phyloP scores from a whole-genome alignment of 371 early-diverging fungal species.

The Circinella minor region DNA sequence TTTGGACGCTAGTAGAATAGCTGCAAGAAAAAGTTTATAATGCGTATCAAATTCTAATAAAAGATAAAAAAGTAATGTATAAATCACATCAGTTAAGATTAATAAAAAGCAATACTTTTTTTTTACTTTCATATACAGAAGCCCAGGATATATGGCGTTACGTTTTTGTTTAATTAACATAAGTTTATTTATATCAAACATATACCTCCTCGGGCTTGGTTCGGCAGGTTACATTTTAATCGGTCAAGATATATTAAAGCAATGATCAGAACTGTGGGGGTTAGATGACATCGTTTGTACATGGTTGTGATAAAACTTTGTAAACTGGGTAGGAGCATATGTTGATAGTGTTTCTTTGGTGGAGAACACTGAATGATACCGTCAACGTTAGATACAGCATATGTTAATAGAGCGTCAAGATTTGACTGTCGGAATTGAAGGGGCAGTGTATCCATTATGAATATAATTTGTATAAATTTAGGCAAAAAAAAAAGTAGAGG shows the following conservation, averaged over 20 bases:
- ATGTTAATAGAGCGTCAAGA: slow-evolving; percentile 40
- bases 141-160: too few relatives aligned
- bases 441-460: background rate
- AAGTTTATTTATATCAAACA: too few relatives aligned
- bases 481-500: background rate
- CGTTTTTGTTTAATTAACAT: too few relatives aligned
- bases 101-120: too few relatives aligned
- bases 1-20: slow-evolving; percentile 72
- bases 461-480: background rate
- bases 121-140: too few relatives aligned
- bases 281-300: slow-evolving; percentile 35
- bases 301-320: slow-evolving; percentile 36
- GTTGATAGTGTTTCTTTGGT: slow-evolving; percentile 36
- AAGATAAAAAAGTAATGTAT: background rate
- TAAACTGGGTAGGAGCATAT: slow-evolving; percentile 37
- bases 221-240: slow-evolving; percentile 60
- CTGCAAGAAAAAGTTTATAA: slow-evolving; percentile 71
- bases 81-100: background rate
- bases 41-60: slow-evolving; percentile 68
- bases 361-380: slow-evolving; percentile 39
- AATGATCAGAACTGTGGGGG: slow-evolving; percentile 55
- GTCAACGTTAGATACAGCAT: slow-evolving; percentile 35
- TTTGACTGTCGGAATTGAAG: slow-evolving; percentile 11
- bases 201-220: slow-evolving; percentile 61
- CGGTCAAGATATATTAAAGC: slow-evolving; percentile 72